Evolutionary conservation across 768 basidiomycete genomes (phyloP).

Genomic region (Pleurotus citrinopileatus): DNA sequence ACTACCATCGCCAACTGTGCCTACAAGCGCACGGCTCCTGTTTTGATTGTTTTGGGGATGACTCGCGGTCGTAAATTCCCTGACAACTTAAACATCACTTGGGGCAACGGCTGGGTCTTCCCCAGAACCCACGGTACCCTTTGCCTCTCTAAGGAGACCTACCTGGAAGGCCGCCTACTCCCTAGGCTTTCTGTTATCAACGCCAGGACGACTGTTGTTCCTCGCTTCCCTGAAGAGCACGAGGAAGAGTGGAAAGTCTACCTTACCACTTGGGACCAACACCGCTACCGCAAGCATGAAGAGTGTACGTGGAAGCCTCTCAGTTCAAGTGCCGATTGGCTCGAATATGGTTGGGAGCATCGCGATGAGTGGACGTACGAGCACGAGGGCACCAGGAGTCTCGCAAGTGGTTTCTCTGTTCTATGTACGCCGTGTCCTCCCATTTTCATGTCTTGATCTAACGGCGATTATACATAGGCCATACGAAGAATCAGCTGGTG

Average conservation of each 20-base stretch:
- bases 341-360: constrained; percentile 13
- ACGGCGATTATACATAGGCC: constrained; percentile 2
- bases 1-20: constrained; percentile 2
- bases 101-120: constrained; percentile 10
- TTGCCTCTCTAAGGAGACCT: constrained; percentile 14
- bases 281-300: constrained; percentile 8
- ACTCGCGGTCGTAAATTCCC: constrained; percentile 1
- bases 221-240: constrained; percentile 14
- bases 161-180: constrained; percentile 16
- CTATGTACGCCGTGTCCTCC: background rate
- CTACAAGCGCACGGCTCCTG: constrained; percentile 2
- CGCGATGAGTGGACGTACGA: constrained; percentile 16
- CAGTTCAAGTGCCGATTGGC: constrained; percentile 6
- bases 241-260: constrained; percentile 14
- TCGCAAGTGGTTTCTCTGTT: background rate
- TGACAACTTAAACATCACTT: constrained; percentile 5
- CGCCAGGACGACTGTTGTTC: constrained; percentile 11
- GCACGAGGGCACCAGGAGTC: constrained; percentile 11
- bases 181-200: constrained; percentile 12
- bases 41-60: constrained; percentile 3
- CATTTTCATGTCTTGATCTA: background rate
- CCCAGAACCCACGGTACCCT: constrained; percentile 13
- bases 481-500: constrained; percentile 13
- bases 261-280: constrained; percentile 15
- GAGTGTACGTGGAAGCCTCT: constrained; percentile 11